These are phyloP conservation scores for Xerocomus nothofagi DNA, from an alignment of 1,284 basidiomycete species.

Conservation along the genomic window DNA sequence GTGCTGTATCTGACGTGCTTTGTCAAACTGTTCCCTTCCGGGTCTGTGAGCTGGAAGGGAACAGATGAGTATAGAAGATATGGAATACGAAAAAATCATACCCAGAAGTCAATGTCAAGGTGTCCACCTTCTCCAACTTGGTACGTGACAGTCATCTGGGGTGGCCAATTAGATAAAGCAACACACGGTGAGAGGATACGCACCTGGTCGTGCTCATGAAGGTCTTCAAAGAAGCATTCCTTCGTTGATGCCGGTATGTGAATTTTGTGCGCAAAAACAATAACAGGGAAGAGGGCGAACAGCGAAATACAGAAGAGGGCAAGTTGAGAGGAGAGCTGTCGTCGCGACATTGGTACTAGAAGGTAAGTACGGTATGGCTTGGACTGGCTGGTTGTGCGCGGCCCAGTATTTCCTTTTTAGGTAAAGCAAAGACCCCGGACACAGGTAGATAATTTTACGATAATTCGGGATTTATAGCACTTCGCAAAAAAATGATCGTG, in stretches of 20 bases:
- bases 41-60: constrained; percentile 70
- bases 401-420: constrained; percentile 12
- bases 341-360: constrained; percentile 23
- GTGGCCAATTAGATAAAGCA: constrained; percentile 4
- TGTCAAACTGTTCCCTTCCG: constrained; percentile 64
- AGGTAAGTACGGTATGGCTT: not conserved
- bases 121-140: constrained; percentile 97
- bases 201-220: constrained; percentile 94
- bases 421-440: constrained; percentile 25
- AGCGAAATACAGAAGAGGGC: constrained; percentile 41
- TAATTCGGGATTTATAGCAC: constrained; percentile 13
- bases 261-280: constrained; percentile 65
- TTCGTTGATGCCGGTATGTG: constrained; percentile 77
- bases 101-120: constrained; percentile 96
- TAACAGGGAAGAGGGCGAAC: constrained; percentile 42
- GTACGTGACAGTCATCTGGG: constrained; percentile 97
- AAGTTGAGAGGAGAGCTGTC: constrained; percentile 12
- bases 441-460: constrained; percentile 19
- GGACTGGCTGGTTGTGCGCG: not conserved
- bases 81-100: constrained; percentile 37
- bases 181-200: not conserved
- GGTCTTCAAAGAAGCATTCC: constrained; percentile 98
- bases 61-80: not conserved
- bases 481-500: constrained; percentile 25
- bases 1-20: constrained; percentile 88